phyloP scores from a whole-genome alignment of 2,329 filamentous ascomycete genomes.

The Aspergillus pseudoglaucus region DNA sequence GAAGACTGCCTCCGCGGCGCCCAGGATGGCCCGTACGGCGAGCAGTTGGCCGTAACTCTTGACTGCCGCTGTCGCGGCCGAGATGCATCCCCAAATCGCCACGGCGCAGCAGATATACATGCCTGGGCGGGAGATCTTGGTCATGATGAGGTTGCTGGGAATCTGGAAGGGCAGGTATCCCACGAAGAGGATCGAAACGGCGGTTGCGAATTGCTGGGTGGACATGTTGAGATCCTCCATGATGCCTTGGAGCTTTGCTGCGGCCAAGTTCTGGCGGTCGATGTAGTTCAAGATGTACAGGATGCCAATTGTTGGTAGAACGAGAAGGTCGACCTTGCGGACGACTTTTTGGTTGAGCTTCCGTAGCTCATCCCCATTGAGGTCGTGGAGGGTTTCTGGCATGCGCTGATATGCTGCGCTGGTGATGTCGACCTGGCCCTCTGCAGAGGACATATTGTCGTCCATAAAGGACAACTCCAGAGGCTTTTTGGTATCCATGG shows the following conservation, averaged over 20 bases:
- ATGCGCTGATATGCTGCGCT: slow-evolving; percentile 13
- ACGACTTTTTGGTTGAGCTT: slow-evolving; percentile 18
- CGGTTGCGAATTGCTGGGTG: slow-evolving; percentile 27
- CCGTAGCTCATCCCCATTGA: slow-evolving; percentile 17
- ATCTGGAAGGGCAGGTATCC: slow-evolving; percentile 30
- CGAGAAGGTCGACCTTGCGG: slow-evolving; percentile 25
- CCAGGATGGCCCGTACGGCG: slow-evolving; percentile 52
- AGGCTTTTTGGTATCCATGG: slow-evolving; percentile 14
- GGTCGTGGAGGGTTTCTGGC: slow-evolving; percentile 18
- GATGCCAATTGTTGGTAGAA: slow-evolving; percentile 28
- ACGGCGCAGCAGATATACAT: slow-evolving; percentile 50
- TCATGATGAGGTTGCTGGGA: slow-evolving; percentile 47
- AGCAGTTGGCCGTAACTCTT: slow-evolving; percentile 51
- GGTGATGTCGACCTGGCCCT: slow-evolving; percentile 13
- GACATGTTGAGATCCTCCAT: slow-evolving; percentile 35
- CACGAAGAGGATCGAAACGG: slow-evolving; percentile 21
- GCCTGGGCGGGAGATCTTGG: slow-evolving; percentile 45
- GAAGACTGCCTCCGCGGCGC: slow-evolving; percentile 58
- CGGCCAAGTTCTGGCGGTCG: slow-evolving; percentile 33
- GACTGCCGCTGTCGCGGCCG: slow-evolving; percentile 41
- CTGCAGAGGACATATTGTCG: slow-evolving; percentile 16
- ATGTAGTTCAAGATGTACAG: slow-evolving; percentile 39
- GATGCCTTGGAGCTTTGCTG: slow-evolving; percentile 37
- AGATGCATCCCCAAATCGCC: slow-evolving; percentile 54
- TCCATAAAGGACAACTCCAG: slow-evolving; percentile 3